Evolutionary conservation across 139 green algal genomes (phyloP).

Genomic region (Yamagishiella unicocca): DNA sequence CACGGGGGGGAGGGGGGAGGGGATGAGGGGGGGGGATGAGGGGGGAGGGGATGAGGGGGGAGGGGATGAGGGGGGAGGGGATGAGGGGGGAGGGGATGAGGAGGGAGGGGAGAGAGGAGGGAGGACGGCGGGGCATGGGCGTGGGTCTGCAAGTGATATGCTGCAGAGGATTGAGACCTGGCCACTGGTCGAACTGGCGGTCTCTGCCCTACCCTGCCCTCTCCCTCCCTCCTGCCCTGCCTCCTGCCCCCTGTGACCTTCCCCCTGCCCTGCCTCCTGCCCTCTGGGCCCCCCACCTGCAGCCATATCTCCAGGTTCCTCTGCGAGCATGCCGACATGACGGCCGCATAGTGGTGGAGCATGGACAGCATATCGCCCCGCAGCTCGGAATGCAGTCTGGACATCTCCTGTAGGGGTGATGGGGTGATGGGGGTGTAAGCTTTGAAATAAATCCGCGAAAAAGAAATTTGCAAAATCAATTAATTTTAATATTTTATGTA

Average conservation of each 20-base stretch:
- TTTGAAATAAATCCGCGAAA: no score
- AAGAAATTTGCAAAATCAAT: no score
- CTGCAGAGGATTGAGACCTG: no score
- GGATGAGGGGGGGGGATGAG: not conserved
- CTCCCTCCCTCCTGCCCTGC: not conserved
- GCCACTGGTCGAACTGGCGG: no score
- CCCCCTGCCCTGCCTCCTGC: not conserved
- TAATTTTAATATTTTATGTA: no score
- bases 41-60: not conserved
- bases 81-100: not conserved
- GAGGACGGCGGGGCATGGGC: no score
- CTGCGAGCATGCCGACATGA: slow-evolving; percentile 40
- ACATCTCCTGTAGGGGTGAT: slow-evolving; percentile 46
- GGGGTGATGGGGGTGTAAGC: no score
- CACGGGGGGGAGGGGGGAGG: not conserved
- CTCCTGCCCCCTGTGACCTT: not conserved
- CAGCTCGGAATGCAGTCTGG: slow-evolving; percentile 46
- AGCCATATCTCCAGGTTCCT: slow-evolving; percentile 66
- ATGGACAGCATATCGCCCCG: slow-evolving; percentile 30
- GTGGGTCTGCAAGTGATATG: no score
- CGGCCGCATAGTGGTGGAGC: slow-evolving; percentile 7
- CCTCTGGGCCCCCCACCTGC: slow-evolving; percentile 23
- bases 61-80: no score
- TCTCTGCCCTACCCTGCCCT: not conserved
- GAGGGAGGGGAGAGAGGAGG: not conserved